A percentile compares a stretch with the other conserved stretches of the same genome.
These are phyloP conservation scores for Beta vulgaris DNA, from an alignment of 148 eudicot species.

Conservation along the genomic window DNA sequence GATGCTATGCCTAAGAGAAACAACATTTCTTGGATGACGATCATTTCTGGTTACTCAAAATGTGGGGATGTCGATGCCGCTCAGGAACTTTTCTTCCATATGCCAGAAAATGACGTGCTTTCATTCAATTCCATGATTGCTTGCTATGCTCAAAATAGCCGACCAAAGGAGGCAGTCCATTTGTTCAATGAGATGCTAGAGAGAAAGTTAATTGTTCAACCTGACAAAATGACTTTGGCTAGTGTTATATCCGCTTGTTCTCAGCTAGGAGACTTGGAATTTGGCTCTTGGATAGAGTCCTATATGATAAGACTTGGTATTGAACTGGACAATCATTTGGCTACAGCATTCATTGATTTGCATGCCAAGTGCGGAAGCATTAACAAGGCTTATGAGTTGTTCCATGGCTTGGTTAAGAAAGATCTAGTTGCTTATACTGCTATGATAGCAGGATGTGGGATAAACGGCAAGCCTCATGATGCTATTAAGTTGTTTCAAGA, in stretches of 20 bases:
- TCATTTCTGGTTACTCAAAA: slow-evolving; percentile 75
- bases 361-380: slow-evolving; percentile 75
- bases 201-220: slow-evolving; percentile 36
- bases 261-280: slow-evolving; percentile 58
- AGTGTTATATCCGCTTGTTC: slow-evolving; percentile 82
- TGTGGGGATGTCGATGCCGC: slow-evolving; percentile 66
- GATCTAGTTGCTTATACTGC: slow-evolving; percentile 82
- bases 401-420: slow-evolving; percentile 48
- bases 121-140: slow-evolving; percentile 78
- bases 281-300: slow-evolving; percentile 53
- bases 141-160: slow-evolving; percentile 73
- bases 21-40: slow-evolving; percentile 55
- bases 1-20: slow-evolving; percentile 68
- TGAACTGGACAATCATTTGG: slow-evolving; percentile 62
- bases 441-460: slow-evolving; percentile 77
- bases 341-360: slow-evolving; percentile 68
- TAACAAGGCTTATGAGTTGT: slow-evolving; percentile 53
- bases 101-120: slow-evolving; percentile 43
- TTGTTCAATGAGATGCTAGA: slow-evolving; percentile 56
- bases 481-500: slow-evolving; percentile 61
- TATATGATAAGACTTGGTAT: slow-evolving; percentile 44
- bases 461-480: slow-evolving; percentile 53
- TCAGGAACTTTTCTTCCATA: slow-evolving; percentile 35
- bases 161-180: slow-evolving; percentile 61
- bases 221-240: slow-evolving; percentile 79